A percentile compares a stretch with the other conserved stretches of the same genome.
Conservation (phyloP, 2,329 filamentous ascomycete species). For the Fusarium devonianum region DNA sequence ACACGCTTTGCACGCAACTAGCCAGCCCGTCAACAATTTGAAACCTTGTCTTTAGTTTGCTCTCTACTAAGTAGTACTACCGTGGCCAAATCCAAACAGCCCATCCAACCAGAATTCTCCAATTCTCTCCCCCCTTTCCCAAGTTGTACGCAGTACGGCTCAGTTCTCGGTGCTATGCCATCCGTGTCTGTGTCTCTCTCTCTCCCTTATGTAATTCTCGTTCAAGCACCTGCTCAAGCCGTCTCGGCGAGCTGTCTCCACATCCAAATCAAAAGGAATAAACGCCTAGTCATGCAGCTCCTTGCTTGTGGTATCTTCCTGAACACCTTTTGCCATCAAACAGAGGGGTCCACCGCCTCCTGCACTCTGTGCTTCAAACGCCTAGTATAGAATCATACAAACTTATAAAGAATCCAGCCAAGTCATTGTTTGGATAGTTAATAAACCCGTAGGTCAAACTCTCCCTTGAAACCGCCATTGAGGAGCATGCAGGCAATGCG, state of each 20-base stretch:
- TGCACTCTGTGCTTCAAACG: constrained; percentile 29
- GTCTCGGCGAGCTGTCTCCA: constrained; percentile 13
- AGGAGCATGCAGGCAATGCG: constrained; percentile 71
- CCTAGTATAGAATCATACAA: constrained; percentile 20
- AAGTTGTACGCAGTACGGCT: too few species aligned
- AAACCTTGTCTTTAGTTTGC: background rate
- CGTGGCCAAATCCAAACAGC: background rate
- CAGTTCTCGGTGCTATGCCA: too few species aligned
- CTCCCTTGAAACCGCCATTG: constrained; percentile 70
- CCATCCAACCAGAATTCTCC: background rate
- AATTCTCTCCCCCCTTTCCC: background rate
- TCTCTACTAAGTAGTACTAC: too few species aligned
- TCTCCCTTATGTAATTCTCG: background rate
- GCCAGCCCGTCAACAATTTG: constrained; percentile 3
- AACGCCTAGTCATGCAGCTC: constrained; percentile 33
- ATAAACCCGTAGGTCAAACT: constrained; percentile 59
- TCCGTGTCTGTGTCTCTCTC: background rate
- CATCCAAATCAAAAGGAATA: constrained; percentile 16
- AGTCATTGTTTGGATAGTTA: constrained; percentile 27
- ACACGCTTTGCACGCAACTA: background rate
- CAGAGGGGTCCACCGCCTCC: constrained; percentile 3
- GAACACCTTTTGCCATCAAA: constrained; percentile 30
- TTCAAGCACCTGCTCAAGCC: constrained; percentile 26
- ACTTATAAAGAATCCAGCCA: constrained; percentile 12
- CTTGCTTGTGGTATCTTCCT: constrained; percentile 36